Evolutionary conservation across 495 filamentous ascomycete species (phyloP).

Genomic region (Alectoria sarmentosa): DNA sequence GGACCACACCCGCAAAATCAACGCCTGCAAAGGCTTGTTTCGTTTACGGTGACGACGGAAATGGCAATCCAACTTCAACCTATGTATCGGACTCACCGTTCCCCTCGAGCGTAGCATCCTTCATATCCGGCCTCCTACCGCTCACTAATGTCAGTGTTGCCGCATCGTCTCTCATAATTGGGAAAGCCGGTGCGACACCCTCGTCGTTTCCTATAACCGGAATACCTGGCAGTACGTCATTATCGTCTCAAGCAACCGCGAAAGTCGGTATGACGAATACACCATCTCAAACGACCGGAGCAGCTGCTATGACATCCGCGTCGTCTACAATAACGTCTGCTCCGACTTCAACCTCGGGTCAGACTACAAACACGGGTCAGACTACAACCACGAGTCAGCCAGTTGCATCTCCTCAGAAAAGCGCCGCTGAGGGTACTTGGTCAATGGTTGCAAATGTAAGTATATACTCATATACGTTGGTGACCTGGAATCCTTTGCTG

Average conservation of each 20-base stretch:
- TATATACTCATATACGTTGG: constrained; percentile 1
- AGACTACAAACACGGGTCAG: constrained; percentile 7
- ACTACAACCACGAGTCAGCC: constrained; percentile 10
- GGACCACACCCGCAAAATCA: not conserved
- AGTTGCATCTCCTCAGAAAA: constrained; percentile 2
- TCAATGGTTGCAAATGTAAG: not conserved
- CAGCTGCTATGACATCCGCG: not conserved
- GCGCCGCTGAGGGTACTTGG: not conserved
- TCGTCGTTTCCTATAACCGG: constrained; percentile 1
- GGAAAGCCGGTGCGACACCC: not conserved
- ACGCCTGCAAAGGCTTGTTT: constrained; percentile 10
- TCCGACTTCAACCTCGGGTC: constrained; percentile 6
- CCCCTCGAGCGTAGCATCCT: constrained; percentile 7
- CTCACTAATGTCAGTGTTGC: constrained; percentile 8
- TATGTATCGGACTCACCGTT: constrained; percentile 6
- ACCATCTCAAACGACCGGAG: not conserved
- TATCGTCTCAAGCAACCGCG: constrained; percentile 9
- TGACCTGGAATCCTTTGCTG: constrained; percentile 1
- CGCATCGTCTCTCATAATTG: constrained; percentile 6
- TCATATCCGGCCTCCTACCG: constrained; percentile 8
- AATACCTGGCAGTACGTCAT: not conserved
- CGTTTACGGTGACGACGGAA: constrained; percentile 7
- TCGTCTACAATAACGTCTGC: constrained; percentile 4
- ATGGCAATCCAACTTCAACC: constrained; percentile 13
- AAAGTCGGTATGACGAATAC: constrained; percentile 2